Evolutionary conservation across 1,139 yeast genomes (phyloP), one percentile per base, ranked within the genome.

Genomic region (Lodderomyces parapsilosis): DNA sequence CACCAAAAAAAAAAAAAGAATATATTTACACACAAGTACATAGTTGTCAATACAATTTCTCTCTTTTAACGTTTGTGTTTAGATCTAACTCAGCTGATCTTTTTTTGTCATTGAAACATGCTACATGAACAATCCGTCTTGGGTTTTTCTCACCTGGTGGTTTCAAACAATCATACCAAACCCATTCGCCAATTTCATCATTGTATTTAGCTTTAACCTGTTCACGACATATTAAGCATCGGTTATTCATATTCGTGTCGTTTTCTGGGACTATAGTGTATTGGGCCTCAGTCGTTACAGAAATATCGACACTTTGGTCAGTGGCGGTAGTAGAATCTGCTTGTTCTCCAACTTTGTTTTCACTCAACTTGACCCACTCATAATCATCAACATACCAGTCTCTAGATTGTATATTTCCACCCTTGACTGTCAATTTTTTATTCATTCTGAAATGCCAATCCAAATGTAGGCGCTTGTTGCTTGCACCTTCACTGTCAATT

Each of bases 401-500:
- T 55, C 98, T 71, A 41, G 88, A 81, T 60, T 88, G 89, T 28
- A 81, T 79, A 40, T 66, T 66, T 11, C 66, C 54, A 7, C 55
- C 58, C 18, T 50, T 49, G 20, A 53, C 46, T 39, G 86, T 79
- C 41, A 86, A 69, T 55, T 87, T 84, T 57, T 86, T 87, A 62
- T 89, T 91, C 43, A 89, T 86, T 57, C 98, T 79, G 69, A 90
- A 90, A 68, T 93, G 99, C 98, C 98, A 93, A 64, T 93, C 99
- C 54, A 89, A 68, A 63, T 93, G 99, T 36, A 70, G 55, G 48
- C 85, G 74, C 45, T 76, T 74, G 38, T 60, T 63, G 18, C 63
- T 66, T 14, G 74, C 71, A 2, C 94, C 96, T 42, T 74, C 78
- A 1, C 66, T 69, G 36, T 83, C 79, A 41, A 78, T 77, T 6